Percentiles rank a stretch among this genome's conserved stretches.
phyloP scores from a whole-genome alignment of 495 filamentous ascomycete species.

The Penicillium silybi region DNA sequence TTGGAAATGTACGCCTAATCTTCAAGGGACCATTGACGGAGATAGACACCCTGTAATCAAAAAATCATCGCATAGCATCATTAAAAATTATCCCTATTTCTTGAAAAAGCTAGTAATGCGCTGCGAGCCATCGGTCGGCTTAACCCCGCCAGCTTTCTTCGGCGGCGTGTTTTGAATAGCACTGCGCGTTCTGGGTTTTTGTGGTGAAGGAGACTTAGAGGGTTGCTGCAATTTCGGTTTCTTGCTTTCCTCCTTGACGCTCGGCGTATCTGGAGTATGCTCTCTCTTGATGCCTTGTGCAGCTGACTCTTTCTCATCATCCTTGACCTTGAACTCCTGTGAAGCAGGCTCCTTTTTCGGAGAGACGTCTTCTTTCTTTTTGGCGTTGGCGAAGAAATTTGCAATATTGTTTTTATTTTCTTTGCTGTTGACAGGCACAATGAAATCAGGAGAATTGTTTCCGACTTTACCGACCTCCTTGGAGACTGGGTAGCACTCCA shows the following conservation, averaged over 20 bases:
- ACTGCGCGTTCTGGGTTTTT: constrained; percentile 32
- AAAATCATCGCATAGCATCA: background rate
- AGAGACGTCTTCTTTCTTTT: constrained; percentile 29
- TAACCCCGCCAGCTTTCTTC: constrained; percentile 42
- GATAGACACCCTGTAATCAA: background rate
- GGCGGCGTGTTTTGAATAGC: constrained; percentile 43
- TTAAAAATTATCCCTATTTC: constrained; percentile 29
- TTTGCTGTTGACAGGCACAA: constrained; percentile 73
- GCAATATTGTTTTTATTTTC: constrained; percentile 90
- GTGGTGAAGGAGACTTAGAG: constrained; percentile 16
- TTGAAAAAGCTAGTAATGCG: constrained; percentile 86
- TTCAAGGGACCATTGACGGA: background rate
- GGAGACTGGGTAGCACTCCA: constrained; percentile 81
- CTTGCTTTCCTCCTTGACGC: constrained; percentile 20
- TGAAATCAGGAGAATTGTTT: constrained; percentile 80
- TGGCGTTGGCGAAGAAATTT: constrained; percentile 75
- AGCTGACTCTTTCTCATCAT: constrained; percentile 47
- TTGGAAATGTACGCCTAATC: too few relatives aligned
- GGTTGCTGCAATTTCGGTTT: constrained; percentile 24
- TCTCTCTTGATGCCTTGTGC: constrained; percentile 57
- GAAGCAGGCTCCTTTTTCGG: constrained; percentile 8
- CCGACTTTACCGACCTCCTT: constrained; percentile 94
- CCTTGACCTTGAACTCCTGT: constrained; percentile 14
- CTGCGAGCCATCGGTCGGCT: constrained; percentile 59
- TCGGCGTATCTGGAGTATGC: constrained; percentile 31